Evolutionary conservation across 805 yeast genomes (phyloP), one percentile per base, ranked within the genome.

Genomic region (Lipomyces chichibuensis): DNA sequence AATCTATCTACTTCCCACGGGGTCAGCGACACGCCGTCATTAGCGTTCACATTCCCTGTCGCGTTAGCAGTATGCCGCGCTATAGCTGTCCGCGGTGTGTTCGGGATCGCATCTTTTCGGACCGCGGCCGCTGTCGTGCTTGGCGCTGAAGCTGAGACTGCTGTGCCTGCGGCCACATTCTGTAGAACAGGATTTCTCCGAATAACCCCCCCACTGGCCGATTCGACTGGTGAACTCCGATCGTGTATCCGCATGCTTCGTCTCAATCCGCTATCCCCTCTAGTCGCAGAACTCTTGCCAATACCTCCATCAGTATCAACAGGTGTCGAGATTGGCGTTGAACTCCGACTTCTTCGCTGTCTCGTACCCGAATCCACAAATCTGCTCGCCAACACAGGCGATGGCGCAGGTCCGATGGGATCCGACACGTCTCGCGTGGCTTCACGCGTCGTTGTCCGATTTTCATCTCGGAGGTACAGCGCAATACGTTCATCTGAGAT

Each of bases 401-500:
- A 66, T 37, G 60, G 59, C 37, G 61, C 37, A 4, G 70, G 62
- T 17, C 71, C 71, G 57, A 68, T 68, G 27, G 71, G 71, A 67
- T 68, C 67, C 8, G 59, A 27, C 46, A 68, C 25, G 58, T 65
- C 69, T 6, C 71, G 60, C 33, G 59, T 46, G 11, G 25, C 55
- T n/a, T 49, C 65, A 7, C 62, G 60, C n/a, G 65, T 56, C 8
- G 69, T 52, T 37, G 59, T 58, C n/a, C 72, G 61, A 64, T 77
- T 78, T 65, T 88, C 91, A 71, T 89, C 91, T 57, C 84, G 81
- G 23, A 90, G 77, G 70, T 88, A 90, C 1, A 87, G 72, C 2
- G 87, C 77, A 11, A 90, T 77, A 43, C 88, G 81, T 74, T 90
- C 94, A 74, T 90, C 95, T n/a, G 83, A 82, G 9, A 87, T 83